These are phyloP conservation scores for Trichoderma citrinoviride DNA, from an alignment of 2,329 filamentous ascomycete genomes.

Conservation along the genomic window DNA sequence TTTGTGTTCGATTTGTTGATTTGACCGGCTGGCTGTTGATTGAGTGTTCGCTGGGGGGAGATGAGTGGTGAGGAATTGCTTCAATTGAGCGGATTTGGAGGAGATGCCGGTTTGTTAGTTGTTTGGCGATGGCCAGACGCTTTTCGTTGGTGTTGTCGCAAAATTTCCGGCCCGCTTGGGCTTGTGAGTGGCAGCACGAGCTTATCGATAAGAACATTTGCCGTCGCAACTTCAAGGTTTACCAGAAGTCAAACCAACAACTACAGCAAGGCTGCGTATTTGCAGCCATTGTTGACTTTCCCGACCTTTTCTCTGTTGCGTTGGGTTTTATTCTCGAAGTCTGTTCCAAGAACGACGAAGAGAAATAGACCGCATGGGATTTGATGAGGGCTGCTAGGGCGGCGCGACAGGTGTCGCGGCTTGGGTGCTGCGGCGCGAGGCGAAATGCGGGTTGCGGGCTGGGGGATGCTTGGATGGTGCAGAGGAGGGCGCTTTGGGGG, in stretches of 20 bases:
- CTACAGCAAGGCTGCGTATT: too few relatives aligned
- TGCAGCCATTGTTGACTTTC: not conserved
- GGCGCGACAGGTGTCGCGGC: slow-evolving; percentile 24
- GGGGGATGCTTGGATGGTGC: slow-evolving; percentile 1
- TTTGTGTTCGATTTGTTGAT: not conserved
- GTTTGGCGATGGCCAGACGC: not conserved
- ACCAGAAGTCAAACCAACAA: not conserved
- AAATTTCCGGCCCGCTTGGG: slow-evolving; percentile 28
- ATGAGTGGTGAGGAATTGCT: not conserved
- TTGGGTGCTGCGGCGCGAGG: slow-evolving; percentile 8
- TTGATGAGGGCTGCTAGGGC: slow-evolving; percentile 26
- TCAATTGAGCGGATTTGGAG: not conserved
- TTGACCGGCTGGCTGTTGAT: too few relatives aligned
- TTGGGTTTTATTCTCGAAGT: not conserved
- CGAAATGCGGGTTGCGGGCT: not conserved
- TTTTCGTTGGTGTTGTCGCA: slow-evolving; percentile 23
- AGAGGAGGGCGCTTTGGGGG: slow-evolving; percentile 20
- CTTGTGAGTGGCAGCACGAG: not conserved
- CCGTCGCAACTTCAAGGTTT: not conserved
- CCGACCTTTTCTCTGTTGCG: not conserved
- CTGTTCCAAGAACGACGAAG: too few relatives aligned
- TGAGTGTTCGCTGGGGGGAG: too few relatives aligned
- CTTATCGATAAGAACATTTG: slow-evolving; percentile 21
- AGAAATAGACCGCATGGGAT: not conserved
- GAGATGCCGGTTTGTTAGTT: not conserved